These are phyloP conservation scores for Rutstroemia sp. DNA, from an alignment of 2,329 filamentous ascomycete genomes.

Conservation along the genomic window DNA sequence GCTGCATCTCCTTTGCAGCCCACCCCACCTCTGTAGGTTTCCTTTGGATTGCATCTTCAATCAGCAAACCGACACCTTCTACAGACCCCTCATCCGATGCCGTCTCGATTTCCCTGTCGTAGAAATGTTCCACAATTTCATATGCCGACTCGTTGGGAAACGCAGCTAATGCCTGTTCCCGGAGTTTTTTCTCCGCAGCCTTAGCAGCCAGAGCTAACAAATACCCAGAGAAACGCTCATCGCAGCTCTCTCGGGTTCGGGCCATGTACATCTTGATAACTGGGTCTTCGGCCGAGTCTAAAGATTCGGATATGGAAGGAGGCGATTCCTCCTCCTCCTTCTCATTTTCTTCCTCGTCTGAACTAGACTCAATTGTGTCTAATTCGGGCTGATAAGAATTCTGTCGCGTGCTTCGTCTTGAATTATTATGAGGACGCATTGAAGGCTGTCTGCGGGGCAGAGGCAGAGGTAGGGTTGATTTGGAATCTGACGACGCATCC, in stretches of 20 bases:
- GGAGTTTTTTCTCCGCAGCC: slow-evolving; percentile 71
- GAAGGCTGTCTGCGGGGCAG: slow-evolving; percentile 34
- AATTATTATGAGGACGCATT: slow-evolving; percentile 35
- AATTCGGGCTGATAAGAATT: slow-evolving; percentile 36
- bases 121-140: slow-evolving; percentile 31
- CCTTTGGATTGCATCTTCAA: slow-evolving; percentile 21
- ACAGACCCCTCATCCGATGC: slow-evolving; percentile 28
- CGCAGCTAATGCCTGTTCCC: slow-evolving; percentile 67
- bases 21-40: slow-evolving; percentile 28
- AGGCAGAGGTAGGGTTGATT: slow-evolving; percentile 27
- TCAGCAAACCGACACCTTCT: slow-evolving; percentile 24
- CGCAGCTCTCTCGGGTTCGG: slow-evolving; percentile 59
- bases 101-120: slow-evolving; percentile 28
- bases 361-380: slow-evolving; percentile 28
- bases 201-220: slow-evolving; percentile 72
- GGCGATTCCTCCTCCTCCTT: slow-evolving; percentile 20
- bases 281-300: slow-evolving; percentile 29
- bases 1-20: slow-evolving; percentile 29
- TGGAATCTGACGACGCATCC: neutral
- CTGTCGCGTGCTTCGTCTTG: slow-evolving; percentile 33
- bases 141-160: slow-evolving; percentile 58
- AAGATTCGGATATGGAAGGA: slow-evolving; percentile 27
- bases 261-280: slow-evolving; percentile 32
- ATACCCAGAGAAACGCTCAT: slow-evolving; percentile 69
- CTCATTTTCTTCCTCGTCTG: slow-evolving; percentile 25